Evolutionary conservation across 2,329 filamentous ascomycete species (phyloP).

Genomic region (Beauveria varroae): DNA sequence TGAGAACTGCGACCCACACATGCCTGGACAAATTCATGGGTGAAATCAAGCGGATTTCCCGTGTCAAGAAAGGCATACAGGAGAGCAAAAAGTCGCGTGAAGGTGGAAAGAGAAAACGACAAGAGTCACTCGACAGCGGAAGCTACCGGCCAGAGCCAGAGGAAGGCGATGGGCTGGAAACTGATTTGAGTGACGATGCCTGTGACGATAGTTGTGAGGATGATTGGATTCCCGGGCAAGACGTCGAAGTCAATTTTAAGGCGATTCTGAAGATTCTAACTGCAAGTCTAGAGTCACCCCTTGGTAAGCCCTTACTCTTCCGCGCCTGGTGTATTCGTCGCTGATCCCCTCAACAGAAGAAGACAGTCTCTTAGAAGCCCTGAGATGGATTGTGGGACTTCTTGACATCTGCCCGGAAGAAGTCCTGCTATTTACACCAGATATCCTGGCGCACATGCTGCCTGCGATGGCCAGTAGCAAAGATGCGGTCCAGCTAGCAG

Average conservation of each 20-base stretch:
- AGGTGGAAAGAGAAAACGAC: slow-evolving; percentile 61
- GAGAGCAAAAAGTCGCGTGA: slow-evolving; percentile 71
- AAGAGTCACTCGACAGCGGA: slow-evolving; percentile 60
- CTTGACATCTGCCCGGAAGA: slow-evolving; percentile 97
- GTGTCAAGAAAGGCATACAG: slow-evolving; percentile 83
- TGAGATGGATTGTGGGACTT: slow-evolving; percentile 94
- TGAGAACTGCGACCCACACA: slow-evolving; percentile 86
- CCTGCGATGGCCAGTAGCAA: slow-evolving; percentile 90
- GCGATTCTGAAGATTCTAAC: slow-evolving; percentile 89
- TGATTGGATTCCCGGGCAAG: slow-evolving; percentile 95
- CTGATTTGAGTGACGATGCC: slow-evolving; percentile 49
- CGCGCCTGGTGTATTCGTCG: not conserved
- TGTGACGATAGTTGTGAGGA: slow-evolving; percentile 64
- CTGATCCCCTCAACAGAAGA: slow-evolving; percentile 52
- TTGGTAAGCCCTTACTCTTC: slow-evolving; percentile 44
- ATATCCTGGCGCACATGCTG: slow-evolving; percentile 82
- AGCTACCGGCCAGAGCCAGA: slow-evolving; percentile 53
- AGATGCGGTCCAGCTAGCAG: slow-evolving; percentile 81
- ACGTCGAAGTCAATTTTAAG: slow-evolving; percentile 88
- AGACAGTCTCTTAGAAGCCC: slow-evolving; percentile 80
- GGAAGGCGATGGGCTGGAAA: slow-evolving; percentile 53
- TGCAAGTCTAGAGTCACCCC: slow-evolving; percentile 74
- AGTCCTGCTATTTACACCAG: slow-evolving; percentile 88
- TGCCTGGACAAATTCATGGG: slow-evolving; percentile 83
- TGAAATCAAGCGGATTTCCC: slow-evolving; percentile 91